Base-by-base conservation (phyloP, 805 yeast genomes). In the Gaillardinia entomophila region DNA sequence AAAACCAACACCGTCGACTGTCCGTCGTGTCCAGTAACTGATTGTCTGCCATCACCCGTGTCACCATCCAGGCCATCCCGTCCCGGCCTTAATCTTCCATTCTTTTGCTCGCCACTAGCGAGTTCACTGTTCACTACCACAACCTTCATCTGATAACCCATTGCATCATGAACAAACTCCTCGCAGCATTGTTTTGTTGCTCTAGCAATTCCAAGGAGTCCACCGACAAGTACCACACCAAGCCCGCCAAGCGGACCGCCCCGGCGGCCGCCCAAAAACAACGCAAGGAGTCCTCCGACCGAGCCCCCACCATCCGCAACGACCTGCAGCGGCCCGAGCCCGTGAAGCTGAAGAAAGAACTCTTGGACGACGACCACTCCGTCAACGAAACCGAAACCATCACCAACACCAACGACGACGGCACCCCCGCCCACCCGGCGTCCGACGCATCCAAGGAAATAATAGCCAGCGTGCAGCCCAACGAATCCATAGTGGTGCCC, bases 331-430 rank as follows among this genome's bases (percentile, higher is more conserved):
- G 24, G 17, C 5, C 28, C 22, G 24, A 12, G 19, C 35, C 27
- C 16, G 16, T 31, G 20, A 27, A 28, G 20, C 28, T 27, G 17
- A 57, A 51, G 31, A 54, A 52, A 27, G 58, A 58, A 23, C 41
- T 51, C 31, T 30, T 54, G 27, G 69, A 61, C 28, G 67, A 56
- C 27, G 69, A 62, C 28, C 49, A 60, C 33, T 60, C 68, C 4
- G 46, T 57, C 14, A 59, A 60, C 38, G 69, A 64, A 35, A 59
- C 68, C 12, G 71, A 62, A 36, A 65, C 70, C 12, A 60, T 63
- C 25, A 60, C 67, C 18, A 60, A 61, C 43, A 58, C 62, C 26
- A 49, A 51, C 38, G 63, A 57, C 12, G 60, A 53, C 17, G 37
- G 43, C 18, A 47, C 49, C 7, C 50, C 55, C 6, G 24, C 26